Evolutionary conservation across 345 rosid genomes (phyloP).

Genomic region (Eucalyptus tenuipes): DNA sequence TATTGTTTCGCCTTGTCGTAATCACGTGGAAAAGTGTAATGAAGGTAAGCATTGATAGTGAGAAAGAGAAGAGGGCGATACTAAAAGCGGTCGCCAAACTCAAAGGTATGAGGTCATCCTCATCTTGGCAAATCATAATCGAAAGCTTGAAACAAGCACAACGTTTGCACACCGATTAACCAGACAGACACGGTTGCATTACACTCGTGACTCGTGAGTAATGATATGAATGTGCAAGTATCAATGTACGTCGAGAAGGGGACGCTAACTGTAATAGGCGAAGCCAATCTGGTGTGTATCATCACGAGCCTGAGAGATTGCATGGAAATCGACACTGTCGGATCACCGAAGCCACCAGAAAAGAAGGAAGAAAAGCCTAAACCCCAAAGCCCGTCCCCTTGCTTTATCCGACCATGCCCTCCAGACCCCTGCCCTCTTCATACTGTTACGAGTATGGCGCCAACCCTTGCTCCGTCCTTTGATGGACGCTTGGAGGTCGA

Average conservation of each 20-base stretch:
- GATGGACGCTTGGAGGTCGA: not conserved
- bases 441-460: not conserved
- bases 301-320: not conserved
- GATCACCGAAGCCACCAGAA: not conserved
- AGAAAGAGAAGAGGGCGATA: not conserved
- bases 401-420: not conserved
- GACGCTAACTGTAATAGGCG: not conserved
- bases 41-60: not conserved
- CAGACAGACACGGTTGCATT: not conserved
- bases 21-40: not conserved
- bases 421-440: not conserved
- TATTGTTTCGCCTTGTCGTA: too few species aligned
- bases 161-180: not conserved
- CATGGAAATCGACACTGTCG: not conserved
- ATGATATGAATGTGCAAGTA: not conserved
- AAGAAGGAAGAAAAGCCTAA: not conserved
- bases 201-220: not conserved
- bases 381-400: not conserved
- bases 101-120: not conserved
- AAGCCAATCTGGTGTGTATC: constrained; percentile 1
- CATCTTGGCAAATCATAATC: not conserved
- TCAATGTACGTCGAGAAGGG: constrained; percentile 4
- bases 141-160: not conserved
- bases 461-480: not conserved
- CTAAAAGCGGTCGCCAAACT: not conserved